These are phyloP conservation scores for Puccinia polysora DNA, from an alignment of 1,284 basidiomycete species.

Conservation along the genomic window DNA sequence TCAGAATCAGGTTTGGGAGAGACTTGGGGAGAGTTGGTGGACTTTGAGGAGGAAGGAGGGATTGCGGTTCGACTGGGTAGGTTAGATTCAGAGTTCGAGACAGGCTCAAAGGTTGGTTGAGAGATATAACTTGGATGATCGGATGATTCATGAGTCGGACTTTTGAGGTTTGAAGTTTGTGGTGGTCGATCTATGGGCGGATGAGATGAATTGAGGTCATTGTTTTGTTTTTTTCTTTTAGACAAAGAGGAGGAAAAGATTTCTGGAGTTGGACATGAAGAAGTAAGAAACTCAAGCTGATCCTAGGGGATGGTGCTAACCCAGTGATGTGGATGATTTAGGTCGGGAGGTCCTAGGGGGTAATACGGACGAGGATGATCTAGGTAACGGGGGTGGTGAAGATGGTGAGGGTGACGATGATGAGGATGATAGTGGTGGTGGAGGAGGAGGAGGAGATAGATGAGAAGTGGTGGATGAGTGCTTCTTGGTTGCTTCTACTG, in stretches of 20 bases:
- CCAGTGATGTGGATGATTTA: no score
- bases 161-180: not conserved
- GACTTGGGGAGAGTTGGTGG: not conserved
- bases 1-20: not conserved
- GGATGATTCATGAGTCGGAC: not conserved
- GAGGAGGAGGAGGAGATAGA: not conserved
- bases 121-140: not conserved
- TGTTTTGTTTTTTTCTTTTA: no score
- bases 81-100: slow-evolving; percentile 3
- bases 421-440: not conserved
- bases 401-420: no score
- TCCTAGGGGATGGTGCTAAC: no score
- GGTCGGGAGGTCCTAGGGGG: no score
- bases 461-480: slow-evolving; percentile 6
- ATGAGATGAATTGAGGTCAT: no score
- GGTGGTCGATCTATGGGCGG: no score
- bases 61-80: not conserved
- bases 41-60: not conserved
- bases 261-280: no score
- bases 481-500: slow-evolving; percentile 45
- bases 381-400: no score
- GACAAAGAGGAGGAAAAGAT: no score
- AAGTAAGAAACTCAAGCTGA: no score
- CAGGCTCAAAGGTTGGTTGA: not conserved
- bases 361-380: no score